Evolutionary conservation across 2,329 filamentous ascomycete genomes (phyloP), one percentile per base, ranked within the genome.

Genomic region (Botrytis galanthina): DNA sequence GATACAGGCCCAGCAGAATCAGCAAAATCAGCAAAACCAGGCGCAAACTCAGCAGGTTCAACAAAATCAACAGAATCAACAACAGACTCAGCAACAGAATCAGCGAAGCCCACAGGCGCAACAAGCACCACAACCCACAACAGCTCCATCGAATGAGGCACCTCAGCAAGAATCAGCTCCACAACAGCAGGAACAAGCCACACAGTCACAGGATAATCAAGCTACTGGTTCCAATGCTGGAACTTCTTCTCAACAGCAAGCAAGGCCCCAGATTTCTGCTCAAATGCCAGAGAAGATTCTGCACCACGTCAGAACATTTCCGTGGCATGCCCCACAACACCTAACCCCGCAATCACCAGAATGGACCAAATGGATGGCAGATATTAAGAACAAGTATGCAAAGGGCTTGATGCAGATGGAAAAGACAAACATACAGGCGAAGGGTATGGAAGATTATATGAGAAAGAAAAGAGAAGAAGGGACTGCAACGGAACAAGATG

Each of bases 341-440:
- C 71, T 87, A 0, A 78, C 81, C 0, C 83, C 85, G 26, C 81
- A 83, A 4, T 81, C 82, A 0, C 83, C 86, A n/a, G 82, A 83
- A 7, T 82, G 83, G 2, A 75, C 79, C 0, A 86, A 86, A 75
- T 88, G 86, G 85, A 78, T 85, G 2, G 81, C 84, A 12, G 84
- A 87, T 1, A 81, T 84, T 46, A 87, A 84, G 76, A 80, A 82
- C 0, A 83, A 83, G 71, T 88, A 89, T 73, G 81, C 82, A 0
- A 81, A 84, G 57, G 86, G 85, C 0, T 79, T 89, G 9, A 80
- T 85, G 75, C 82, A 84, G 2, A 88, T 89, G 83, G 87, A 89
- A 54, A 81, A 76, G 16, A 81, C 83, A 4, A 83, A 84, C 18
- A 78, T 75, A n/a, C 82, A 83, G 64, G 78, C 87, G 6, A 80